Percentiles rank a stretch among this genome's conserved stretches.
phyloP scores from a whole-genome alignment of 495 filamentous ascomycete genomes.

The Tuber melanosporum region DNA sequence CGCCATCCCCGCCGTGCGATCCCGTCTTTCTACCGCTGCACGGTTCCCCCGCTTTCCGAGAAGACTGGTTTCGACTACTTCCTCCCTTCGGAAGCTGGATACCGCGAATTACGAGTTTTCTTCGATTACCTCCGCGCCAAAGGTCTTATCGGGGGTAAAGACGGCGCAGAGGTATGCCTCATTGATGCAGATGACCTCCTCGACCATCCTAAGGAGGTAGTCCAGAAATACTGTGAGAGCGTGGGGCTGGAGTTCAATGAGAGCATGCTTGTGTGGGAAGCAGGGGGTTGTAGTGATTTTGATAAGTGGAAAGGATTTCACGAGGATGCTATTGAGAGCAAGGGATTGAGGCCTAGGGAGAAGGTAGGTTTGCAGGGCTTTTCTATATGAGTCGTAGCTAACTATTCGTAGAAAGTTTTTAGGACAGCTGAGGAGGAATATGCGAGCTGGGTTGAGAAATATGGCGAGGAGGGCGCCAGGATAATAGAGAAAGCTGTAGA shows the following conservation, averaged over 20 bases:
- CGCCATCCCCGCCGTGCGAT: constrained; percentile 82
- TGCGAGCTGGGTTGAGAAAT: constrained; percentile 73
- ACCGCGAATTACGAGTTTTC: constrained; percentile 71
- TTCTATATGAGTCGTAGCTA: constrained; percentile 6
- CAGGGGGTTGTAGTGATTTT: constrained; percentile 49
- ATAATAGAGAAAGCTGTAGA: constrained; percentile 71
- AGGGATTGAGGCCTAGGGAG: constrained; percentile 59
- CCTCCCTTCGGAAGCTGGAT: constrained; percentile 79
- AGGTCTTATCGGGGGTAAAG: constrained; percentile 54
- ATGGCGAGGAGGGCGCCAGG: constrained; percentile 66
- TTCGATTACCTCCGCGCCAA: constrained; percentile 70
- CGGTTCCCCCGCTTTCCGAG: constrained; percentile 73
- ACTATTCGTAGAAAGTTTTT: constrained; percentile 49
- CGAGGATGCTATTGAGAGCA: constrained; percentile 81
- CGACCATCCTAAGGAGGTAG: constrained; percentile 64
- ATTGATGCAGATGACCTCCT: constrained; percentile 92
- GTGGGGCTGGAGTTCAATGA: constrained; percentile 65
- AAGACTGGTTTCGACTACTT: constrained; percentile 83
- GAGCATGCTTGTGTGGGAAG: constrained; percentile 77
- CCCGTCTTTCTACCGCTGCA: constrained; percentile 91
- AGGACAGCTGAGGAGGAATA: constrained; percentile 68
- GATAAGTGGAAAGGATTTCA: constrained; percentile 97
- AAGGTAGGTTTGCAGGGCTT: constrained; percentile 56
- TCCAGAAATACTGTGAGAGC: constrained; percentile 69
- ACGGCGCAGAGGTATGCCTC: constrained; percentile 57